Conservation (phyloP, 2,329 filamentous ascomycete species). For the Xylaria sp. region DNA sequence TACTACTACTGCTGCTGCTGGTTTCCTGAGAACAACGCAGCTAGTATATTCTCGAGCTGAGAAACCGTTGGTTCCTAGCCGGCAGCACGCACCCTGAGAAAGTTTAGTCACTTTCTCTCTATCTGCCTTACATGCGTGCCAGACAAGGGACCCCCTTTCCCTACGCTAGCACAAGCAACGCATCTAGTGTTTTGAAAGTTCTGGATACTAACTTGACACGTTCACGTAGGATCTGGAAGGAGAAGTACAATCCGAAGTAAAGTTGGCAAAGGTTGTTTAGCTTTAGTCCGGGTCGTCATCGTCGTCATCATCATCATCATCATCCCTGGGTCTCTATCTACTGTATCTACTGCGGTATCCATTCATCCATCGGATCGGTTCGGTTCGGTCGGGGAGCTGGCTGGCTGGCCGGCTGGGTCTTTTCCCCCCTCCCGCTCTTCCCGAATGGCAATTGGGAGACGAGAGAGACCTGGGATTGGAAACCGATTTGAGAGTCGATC, state of each 20-base stretch:
- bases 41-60: constrained; percentile 28
- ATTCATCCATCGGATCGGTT: neutral
- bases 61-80: constrained; percentile 15
- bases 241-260: constrained; percentile 80
- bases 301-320: neutral
- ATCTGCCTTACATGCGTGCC: constrained; percentile 16
- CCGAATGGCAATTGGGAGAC: constrained; percentile 2
- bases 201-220: constrained; percentile 45
- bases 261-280: constrained; percentile 13
- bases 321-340: constrained; percentile 18
- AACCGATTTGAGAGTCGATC: constrained; percentile 9
- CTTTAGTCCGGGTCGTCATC: constrained; percentile 1
- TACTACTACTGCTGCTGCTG: neutral
- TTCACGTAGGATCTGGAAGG: constrained; percentile 89
- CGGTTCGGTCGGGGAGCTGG: too few relatives aligned
- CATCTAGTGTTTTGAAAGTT: constrained; percentile 30
- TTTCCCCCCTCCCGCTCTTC: neutral
- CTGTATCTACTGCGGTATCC: too few relatives aligned
- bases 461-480: neutral
- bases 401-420: too few relatives aligned
- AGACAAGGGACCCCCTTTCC: constrained; percentile 10
- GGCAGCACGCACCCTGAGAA: constrained; percentile 18
- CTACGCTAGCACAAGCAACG: constrained; percentile 12
- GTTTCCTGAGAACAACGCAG: constrained; percentile 16
- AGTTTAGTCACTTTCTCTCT: neutral